Base-by-base conservation (phyloP, 2,329 filamentous ascomycete species). In the Pezicula neosporulosa region DNA sequence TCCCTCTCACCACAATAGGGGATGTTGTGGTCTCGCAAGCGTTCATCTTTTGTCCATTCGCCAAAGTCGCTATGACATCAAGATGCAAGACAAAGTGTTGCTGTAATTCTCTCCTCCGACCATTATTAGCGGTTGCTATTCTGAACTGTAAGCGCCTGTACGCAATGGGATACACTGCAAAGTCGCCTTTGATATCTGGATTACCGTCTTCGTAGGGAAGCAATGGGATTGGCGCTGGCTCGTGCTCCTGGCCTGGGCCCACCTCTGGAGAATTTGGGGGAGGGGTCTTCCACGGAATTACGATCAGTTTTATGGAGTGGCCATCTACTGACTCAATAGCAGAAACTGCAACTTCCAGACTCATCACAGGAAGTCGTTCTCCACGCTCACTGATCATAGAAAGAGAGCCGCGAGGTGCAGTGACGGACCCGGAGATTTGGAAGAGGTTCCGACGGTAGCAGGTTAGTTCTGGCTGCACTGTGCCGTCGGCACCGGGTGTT, bases 261-360 rank as follows among this genome's bases (percentile, higher is more conserved):
- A 85, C 76, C 57, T 87, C 82, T n/a, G 83, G 79, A 3, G 85
- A 83, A 70, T 86, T 89, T 47, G 89, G 89, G 27, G 88, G 89
- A 1, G 91, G 92, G 2, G 92, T 97, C 75, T 97, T 97, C 93
- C 93, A 97, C 1, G 93, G 93, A 53, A 97, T 96, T 7, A 94
- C 94, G 56, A 97, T 97, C 56, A 97, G 85, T 62, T 95, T 93
- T 41, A 97, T 90, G 0, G 89, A 75, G 61, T 96, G 93, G 33
- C 90, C 90, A 67, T 97, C 93, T 15, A 96, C 91, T 2, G 93
- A 97, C 68, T 97, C 93, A 45, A 91, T 96, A 8, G 93, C 93
- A 5, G 90, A 95, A 44, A 97, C 89, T 49, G 87, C 85, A 48
- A 97, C 83, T 68, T 97, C 92, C 68, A 93, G 89, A 56, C 78